Evolutionary conservation across 345 rosid genomes (phyloP).

Genomic region (Viola odorata): DNA sequence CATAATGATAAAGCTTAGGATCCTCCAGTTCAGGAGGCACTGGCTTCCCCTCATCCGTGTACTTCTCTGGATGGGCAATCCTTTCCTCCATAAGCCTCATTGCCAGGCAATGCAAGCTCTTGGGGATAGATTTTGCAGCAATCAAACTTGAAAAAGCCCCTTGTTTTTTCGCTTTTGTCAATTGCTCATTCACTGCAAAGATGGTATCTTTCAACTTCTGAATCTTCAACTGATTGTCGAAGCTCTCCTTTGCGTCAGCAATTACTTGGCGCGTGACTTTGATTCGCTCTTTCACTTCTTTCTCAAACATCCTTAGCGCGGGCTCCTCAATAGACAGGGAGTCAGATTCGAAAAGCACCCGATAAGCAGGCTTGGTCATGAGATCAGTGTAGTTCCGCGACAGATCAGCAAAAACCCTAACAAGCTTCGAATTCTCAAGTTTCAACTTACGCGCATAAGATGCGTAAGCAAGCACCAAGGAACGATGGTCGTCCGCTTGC

Average conservation of each 20-base stretch:
- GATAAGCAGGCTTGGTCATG: constrained; percentile 58
- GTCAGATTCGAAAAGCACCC: constrained; percentile 55
- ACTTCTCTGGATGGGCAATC: constrained; percentile 77
- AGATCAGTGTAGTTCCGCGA: constrained; percentile 82
- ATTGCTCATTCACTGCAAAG: constrained; percentile 80
- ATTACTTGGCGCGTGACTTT: constrained; percentile 83
- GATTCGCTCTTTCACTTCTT: constrained; percentile 94
- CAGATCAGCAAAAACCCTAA: constrained; percentile 81
- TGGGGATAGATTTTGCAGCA: constrained; percentile 92
- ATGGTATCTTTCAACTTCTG: constrained; percentile 92
- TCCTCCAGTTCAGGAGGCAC: constrained; percentile 63
- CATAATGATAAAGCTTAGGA: constrained; percentile 81
- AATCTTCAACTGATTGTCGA: constrained; percentile 91
- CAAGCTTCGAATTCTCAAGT: constrained; percentile 87
- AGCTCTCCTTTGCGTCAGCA: constrained; percentile 85
- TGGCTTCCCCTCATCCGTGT: constrained; percentile 67
- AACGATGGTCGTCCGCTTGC: constrained; percentile 94
- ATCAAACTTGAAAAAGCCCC: constrained; percentile 94
- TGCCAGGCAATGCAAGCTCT: constrained; percentile 85
- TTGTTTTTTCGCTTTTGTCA: constrained; percentile 88
- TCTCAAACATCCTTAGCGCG: constrained; percentile 66
- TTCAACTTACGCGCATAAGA: constrained; percentile 92
- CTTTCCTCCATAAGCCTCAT: constrained; percentile 98
- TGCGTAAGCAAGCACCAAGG: constrained; percentile 70
- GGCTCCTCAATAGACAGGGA: constrained; percentile 61